Conservation (phyloP, 2,329 filamentous ascomycete genomes). For the Calonectria montana region DNA sequence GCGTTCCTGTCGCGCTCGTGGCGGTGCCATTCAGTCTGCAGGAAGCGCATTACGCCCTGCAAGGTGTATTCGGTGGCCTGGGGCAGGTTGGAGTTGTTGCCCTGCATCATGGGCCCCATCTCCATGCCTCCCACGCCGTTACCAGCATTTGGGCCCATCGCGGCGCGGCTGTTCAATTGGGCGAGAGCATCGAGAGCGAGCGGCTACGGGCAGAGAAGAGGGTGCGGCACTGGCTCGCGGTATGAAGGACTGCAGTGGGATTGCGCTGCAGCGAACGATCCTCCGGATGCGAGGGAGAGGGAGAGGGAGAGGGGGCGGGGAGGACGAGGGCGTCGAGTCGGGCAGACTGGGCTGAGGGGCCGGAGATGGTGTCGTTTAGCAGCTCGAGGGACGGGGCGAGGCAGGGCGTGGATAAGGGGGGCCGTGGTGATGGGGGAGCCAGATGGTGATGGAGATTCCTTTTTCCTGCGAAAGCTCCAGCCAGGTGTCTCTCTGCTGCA, state of each 20-base stretch:
- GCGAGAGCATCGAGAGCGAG: conserved; percentile 52
- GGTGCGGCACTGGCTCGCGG: conserved; percentile 37
- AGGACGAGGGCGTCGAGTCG: background rate
- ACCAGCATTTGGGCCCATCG: conserved; percentile 57
- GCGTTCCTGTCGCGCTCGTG: conserved; percentile 97
- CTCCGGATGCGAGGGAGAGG: background rate
- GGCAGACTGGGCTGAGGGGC: background rate
- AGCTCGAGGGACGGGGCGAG: background rate
- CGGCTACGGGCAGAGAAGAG: conserved; percentile 34
- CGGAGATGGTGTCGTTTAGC: background rate
- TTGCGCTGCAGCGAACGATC: conserved; percentile 26
- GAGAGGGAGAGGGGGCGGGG: background rate
- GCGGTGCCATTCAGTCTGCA: conserved; percentile 98
- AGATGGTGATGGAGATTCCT: conserved; percentile 23
- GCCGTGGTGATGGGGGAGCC: background rate
- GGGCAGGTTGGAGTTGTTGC: conserved; percentile 61
- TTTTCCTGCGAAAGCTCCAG: conserved; percentile 31
- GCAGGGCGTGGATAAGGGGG: background rate
- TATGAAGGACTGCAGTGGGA: conserved; percentile 24
- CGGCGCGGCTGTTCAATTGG: conserved; percentile 51
- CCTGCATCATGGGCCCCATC: conserved; percentile 57
- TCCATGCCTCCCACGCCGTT: conserved; percentile 61
- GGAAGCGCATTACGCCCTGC: conserved; percentile 95
- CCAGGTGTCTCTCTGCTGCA: conserved; percentile 35
- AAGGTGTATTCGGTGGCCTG: conserved; percentile 72